Percentiles rank a stretch among this genome's conserved stretches.
These are phyloP conservation scores for Colletotrichum trifolii DNA, from an alignment of 2,329 filamentous ascomycete species.

Conservation along the genomic window DNA sequence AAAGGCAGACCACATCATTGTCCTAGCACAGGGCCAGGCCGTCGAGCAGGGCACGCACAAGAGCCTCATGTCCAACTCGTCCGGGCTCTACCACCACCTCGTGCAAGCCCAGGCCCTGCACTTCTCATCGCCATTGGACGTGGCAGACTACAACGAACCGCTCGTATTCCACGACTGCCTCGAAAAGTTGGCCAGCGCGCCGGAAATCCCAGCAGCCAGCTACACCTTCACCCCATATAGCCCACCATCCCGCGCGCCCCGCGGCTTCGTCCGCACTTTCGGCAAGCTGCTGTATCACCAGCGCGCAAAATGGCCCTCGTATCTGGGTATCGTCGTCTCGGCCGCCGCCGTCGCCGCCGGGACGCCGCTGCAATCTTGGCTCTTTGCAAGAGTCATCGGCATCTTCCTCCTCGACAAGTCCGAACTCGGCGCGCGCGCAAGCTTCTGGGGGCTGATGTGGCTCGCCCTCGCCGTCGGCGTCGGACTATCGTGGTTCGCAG, in stretches of 20 bases:
- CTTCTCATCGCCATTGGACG: slow-evolving; percentile 10
- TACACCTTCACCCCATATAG: background rate
- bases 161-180: background rate
- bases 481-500: slow-evolving; percentile 42
- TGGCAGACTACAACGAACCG: background rate
- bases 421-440: slow-evolving; percentile 22
- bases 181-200: slow-evolving; percentile 7
- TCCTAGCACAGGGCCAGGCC: slow-evolving; percentile 56
- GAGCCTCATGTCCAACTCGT: slow-evolving; percentile 35
- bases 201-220: background rate
- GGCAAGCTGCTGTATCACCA: slow-evolving; percentile 39
- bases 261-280: slow-evolving; percentile 33
- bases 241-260: background rate
- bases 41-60: slow-evolving; percentile 51
- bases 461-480: slow-evolving; percentile 43
- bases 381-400: slow-evolving; percentile 43
- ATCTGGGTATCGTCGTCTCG: slow-evolving; percentile 40
- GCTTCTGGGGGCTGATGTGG: slow-evolving; percentile 48
- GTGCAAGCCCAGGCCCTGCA: slow-evolving; percentile 40
- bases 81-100: slow-evolving; percentile 40
- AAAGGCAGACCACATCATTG: slow-evolving; percentile 50
- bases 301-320: slow-evolving; percentile 40
- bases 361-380: slow-evolving; percentile 44
- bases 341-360: slow-evolving; percentile 42
- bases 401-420: slow-evolving; percentile 41